These are phyloP conservation scores for Pythium grandisporangium DNA, from an alignment of 352 stramenopile species.

Conservation along the genomic window DNA sequence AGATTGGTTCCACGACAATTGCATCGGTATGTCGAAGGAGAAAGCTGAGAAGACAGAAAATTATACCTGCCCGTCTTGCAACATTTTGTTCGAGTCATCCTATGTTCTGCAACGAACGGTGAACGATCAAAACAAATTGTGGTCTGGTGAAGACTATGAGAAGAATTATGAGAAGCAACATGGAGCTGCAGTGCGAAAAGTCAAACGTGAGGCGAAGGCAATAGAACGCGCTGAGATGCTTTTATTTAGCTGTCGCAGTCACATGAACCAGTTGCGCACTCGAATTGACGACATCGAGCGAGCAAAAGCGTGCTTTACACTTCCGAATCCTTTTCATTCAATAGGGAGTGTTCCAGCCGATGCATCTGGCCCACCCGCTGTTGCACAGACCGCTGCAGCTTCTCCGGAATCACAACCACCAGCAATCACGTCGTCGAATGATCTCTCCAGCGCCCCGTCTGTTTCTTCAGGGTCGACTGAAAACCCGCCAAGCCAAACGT, in stretches of 20 bases:
- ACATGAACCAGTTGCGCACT: slow-evolving; percentile 64
- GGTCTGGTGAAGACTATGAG: slow-evolving; percentile 71
- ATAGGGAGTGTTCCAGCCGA: not conserved
- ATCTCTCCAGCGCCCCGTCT: not conserved
- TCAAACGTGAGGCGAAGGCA: slow-evolving; percentile 81
- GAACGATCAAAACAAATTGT: slow-evolving; percentile 64
- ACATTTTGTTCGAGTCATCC: slow-evolving; percentile 84
- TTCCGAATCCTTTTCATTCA: slow-evolving; percentile 17
- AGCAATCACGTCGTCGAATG: not conserved
- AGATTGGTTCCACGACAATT: slow-evolving; percentile 88
- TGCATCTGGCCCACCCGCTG: not conserved
- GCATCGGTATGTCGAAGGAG: slow-evolving; percentile 87
- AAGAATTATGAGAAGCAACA: slow-evolving; percentile 82
- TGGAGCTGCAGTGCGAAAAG: slow-evolving; percentile 52
- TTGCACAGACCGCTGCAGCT: not conserved
- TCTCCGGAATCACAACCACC: not conserved
- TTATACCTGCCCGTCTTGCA: slow-evolving; percentile 92
- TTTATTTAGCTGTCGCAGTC: slow-evolving; percentile 69
- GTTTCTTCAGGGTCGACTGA: no score
- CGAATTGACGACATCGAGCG: slow-evolving; percentile 71
- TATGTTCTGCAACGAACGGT: slow-evolving; percentile 40
- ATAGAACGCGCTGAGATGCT: slow-evolving; percentile 73
- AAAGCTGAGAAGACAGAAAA: slow-evolving; percentile 94
- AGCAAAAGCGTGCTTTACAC: slow-evolving; percentile 39
- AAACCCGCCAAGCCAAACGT: no score